A percentile compares a stretch with the other conserved stretches of the same genome.
Conservation (phyloP, 805 yeast species). For the Candida ipomoeae region DNA sequence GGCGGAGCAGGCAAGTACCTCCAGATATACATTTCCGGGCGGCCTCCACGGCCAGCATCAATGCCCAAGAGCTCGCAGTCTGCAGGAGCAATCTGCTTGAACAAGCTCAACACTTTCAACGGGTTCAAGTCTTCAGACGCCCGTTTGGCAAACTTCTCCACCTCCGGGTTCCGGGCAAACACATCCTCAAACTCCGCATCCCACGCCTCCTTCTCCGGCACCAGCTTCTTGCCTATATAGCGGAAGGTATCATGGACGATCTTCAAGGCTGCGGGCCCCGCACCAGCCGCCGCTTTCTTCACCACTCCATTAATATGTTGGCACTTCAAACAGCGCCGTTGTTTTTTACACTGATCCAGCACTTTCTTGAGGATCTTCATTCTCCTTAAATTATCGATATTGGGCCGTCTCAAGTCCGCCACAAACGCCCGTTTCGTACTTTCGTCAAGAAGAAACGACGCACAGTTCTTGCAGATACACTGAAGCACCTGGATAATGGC, state of each 20-base stretch:
- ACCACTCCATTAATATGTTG: constrained; percentile 93
- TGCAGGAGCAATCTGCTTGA: constrained; percentile 76
- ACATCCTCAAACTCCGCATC: constrained; percentile 81
- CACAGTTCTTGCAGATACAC: constrained; percentile 86
- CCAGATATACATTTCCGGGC: constrained; percentile 97
- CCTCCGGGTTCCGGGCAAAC: constrained; percentile 72
- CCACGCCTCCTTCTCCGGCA: constrained; percentile 82
- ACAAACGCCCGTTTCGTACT: constrained; percentile 63
- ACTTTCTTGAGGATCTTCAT: constrained; percentile 83
- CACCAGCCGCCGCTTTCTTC: constrained; percentile 89
- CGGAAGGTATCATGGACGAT: constrained; percentile 94
- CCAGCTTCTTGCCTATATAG: constrained; percentile 87
- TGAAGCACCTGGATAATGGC: constrained; percentile 84
- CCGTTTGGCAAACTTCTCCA: constrained; percentile 80
- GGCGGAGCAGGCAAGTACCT: constrained; percentile 98
- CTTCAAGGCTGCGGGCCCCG: constrained; percentile 89
- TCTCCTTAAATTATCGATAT: constrained; percentile 83
- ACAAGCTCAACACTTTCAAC: constrained; percentile 76
- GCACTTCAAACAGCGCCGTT: constrained; percentile 84
- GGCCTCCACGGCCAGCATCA: constrained; percentile 79
- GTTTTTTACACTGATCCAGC: constrained; percentile 91
- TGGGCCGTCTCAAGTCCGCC: constrained; percentile 80
- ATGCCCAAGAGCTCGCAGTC: constrained; percentile 94
- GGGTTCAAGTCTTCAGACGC: constrained; percentile 95
- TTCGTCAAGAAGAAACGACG: constrained; percentile 71